phyloP scores from a whole-genome alignment of 192 early-diverging fungal genomes.

The Martensiomyces pterosporus region DNA sequence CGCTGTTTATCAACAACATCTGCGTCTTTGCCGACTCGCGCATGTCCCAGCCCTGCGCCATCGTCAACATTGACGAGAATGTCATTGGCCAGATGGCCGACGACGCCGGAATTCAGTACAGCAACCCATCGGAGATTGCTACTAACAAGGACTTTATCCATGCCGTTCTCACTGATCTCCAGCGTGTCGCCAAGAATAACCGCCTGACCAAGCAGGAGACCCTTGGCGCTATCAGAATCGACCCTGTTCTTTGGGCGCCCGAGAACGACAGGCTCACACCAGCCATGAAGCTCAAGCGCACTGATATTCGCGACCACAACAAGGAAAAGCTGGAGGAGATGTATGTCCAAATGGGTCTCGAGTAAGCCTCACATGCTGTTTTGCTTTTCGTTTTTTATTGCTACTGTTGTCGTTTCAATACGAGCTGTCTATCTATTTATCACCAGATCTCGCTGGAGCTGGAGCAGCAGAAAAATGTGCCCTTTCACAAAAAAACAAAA shows the following conservation, averaged over 20 bases:
- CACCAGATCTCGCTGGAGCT: no score
- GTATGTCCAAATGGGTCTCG: conserved; percentile 21
- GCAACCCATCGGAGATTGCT: conserved; percentile 31
- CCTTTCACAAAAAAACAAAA: no score
- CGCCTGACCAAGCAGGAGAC: conserved; percentile 74
- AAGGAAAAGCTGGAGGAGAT: conserved; percentile 39
- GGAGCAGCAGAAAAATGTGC: no score
- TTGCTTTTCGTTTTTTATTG: no score
- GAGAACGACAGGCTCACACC: conserved; percentile 81
- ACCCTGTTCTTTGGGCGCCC: conserved; percentile 82
- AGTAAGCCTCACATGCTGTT: not conserved
- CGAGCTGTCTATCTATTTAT: no score
- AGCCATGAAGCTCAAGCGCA: conserved; percentile 88
- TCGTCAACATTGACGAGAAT: conserved; percentile 62
- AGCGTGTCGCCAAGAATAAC: conserved; percentile 61
- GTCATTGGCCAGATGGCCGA: conserved; percentile 51
- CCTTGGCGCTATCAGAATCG: conserved; percentile 62
- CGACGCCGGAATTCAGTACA: conserved; percentile 19
- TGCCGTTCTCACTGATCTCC: conserved; percentile 26
- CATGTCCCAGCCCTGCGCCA: conserved; percentile 68
- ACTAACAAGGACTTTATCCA: conserved; percentile 17
- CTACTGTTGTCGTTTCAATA: no score
- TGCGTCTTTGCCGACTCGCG: conserved; percentile 74
- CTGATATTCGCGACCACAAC: conserved; percentile 69
- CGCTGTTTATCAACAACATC: conserved; percentile 72